phyloP scores from a whole-genome alignment of 768 basidiomycete species.

The Tulasnella sp. region DNA sequence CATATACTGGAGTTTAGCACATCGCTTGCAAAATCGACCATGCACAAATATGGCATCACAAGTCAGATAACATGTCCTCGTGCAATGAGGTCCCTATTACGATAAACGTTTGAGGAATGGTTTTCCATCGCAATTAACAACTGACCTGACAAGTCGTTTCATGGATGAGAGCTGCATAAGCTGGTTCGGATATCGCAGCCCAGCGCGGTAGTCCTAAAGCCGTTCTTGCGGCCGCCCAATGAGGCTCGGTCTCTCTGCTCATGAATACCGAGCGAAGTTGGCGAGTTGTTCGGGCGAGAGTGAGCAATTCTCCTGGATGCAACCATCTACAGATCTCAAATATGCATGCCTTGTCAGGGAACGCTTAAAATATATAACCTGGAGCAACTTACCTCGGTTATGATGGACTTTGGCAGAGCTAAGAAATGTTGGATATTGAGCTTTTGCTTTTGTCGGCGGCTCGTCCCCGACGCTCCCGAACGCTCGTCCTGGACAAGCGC shows the following conservation, averaged over 20 bases:
- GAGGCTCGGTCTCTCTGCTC: not conserved
- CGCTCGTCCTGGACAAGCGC: not conserved
- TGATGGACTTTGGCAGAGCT: not conserved
- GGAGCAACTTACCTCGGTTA: not conserved
- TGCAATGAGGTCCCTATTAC: not conserved
- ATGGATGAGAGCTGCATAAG: not conserved
- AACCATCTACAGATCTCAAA: not conserved
- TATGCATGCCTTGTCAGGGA: not conserved
- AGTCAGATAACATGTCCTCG: not conserved
- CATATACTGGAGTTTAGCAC: not conserved
- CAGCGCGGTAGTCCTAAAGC: not conserved
- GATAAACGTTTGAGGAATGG: not conserved
- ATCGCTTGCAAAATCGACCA: not conserved
- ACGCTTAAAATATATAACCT: not conserved
- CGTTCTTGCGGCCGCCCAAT: not conserved
- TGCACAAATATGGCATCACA: not conserved
- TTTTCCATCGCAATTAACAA: not conserved
- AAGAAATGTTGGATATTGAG: not conserved
- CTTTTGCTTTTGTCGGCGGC: not conserved
- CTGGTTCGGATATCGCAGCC: not conserved
- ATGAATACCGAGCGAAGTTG: not conserved
- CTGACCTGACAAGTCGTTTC: not conserved
- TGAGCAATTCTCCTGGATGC: not conserved
- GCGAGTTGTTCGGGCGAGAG: not conserved
- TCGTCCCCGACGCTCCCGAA: not conserved